Percentiles rank a stretch among this genome's conserved stretches.
Conservation (phyloP, 768 basidiomycete species). For the Agrocybe pediades region DNA sequence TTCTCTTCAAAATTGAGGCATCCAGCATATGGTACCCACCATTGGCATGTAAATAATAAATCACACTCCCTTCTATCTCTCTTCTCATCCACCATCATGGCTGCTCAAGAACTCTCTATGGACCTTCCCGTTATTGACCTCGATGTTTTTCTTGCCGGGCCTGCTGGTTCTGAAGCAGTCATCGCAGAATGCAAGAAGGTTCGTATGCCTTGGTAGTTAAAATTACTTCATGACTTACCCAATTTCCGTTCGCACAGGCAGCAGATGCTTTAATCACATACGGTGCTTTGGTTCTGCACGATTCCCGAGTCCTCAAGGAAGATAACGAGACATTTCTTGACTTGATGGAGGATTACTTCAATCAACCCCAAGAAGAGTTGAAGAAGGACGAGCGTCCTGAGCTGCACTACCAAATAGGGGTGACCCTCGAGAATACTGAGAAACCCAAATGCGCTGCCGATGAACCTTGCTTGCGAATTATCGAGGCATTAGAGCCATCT, state of each 20-base stretch:
- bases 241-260: slow-evolving; percentile 46
- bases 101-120: slow-evolving; percentile 40
- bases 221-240: background rate
- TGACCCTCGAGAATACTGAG: slow-evolving; percentile 96
- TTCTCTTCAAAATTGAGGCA: background rate
- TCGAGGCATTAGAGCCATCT: slow-evolving; percentile 69
- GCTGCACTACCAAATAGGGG: slow-evolving; percentile 88
- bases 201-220: slow-evolving; percentile 2
- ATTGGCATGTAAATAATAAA: no score
- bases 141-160: slow-evolving; percentile 62
- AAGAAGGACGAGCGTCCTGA: slow-evolving; percentile 83
- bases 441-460: slow-evolving; percentile 85
- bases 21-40: no score
- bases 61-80: background rate
- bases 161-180: slow-evolving; percentile 46
- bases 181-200: slow-evolving; percentile 70
- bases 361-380: slow-evolving; percentile 62
- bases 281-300: slow-evolving; percentile 85
- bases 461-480: slow-evolving; percentile 80
- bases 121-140: slow-evolving; percentile 78
- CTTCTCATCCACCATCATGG: slow-evolving; percentile 24
- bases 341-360: slow-evolving; percentile 92
- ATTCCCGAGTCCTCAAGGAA: slow-evolving; percentile 80
- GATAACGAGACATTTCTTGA: slow-evolving; percentile 86
- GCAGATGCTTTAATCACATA: slow-evolving; percentile 81